Percentiles rank a stretch among this genome's conserved stretches.
These are phyloP conservation scores for Wickerhamiella azyma DNA, from an alignment of 805 yeast genomes.

Conservation along the genomic window DNA sequence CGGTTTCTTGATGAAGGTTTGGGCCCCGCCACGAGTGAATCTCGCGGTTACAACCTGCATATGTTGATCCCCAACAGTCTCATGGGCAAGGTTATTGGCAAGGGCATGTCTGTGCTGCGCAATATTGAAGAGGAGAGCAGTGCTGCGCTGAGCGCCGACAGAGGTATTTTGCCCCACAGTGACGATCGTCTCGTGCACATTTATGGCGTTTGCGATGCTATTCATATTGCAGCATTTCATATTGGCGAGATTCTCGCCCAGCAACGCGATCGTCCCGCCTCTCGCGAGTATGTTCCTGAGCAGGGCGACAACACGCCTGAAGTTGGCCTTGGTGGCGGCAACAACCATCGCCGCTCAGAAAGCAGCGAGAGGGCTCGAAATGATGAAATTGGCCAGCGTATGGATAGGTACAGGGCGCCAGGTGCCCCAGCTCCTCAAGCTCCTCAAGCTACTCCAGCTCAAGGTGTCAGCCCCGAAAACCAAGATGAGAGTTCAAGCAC, in stretches of 20 bases:
- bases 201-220: conserved; percentile 73
- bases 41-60: conserved; percentile 42
- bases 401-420: background rate
- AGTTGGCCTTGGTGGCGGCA: conserved; percentile 24
- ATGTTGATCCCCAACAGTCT: conserved; percentile 62
- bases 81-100: conserved; percentile 73
- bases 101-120: conserved; percentile 55
- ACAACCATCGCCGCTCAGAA: too few species aligned
- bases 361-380: too few species aligned
- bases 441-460: too few species aligned
- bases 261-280: conserved; percentile 24
- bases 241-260: conserved; percentile 44
- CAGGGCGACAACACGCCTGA: conserved; percentile 30
- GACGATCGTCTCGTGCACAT: conserved; percentile 63
- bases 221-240: conserved; percentile 70
- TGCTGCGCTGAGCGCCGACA: conserved; percentile 61
- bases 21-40: conserved; percentile 42
- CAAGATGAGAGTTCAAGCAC: too few species aligned
- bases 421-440: background rate
- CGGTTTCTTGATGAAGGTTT: conserved; percentile 53
- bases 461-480: too few species aligned
- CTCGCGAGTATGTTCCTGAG: background rate
- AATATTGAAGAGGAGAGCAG: conserved; percentile 76
- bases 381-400: too few species aligned
- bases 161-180: conserved; percentile 54